Conservation (phyloP, 2,329 filamentous ascomycete species). For the Colletotrichum liriopes region DNA sequence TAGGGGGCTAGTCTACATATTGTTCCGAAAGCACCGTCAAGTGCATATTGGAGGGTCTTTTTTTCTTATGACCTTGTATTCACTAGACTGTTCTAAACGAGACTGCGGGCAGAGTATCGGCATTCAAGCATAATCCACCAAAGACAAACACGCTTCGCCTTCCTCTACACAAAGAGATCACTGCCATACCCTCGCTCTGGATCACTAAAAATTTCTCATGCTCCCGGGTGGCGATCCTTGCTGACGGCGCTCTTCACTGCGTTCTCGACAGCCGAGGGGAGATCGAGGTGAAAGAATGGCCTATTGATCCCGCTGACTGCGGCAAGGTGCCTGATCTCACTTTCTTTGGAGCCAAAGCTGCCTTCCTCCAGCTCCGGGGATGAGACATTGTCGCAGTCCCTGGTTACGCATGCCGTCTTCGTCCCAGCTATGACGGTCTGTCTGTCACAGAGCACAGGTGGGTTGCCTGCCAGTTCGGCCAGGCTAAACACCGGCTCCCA, state of each 20-base stretch:
- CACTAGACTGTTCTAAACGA: neutral
- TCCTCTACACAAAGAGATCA: neutral
- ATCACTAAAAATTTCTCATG: neutral
- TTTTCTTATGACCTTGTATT: neutral
- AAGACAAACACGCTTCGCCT: neutral
- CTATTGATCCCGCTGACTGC: slow-evolving; percentile 59
- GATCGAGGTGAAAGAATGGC: slow-evolving; percentile 65
- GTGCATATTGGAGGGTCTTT: neutral
- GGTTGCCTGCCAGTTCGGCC: slow-evolving; percentile 42
- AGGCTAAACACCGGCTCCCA: slow-evolving; percentile 44
- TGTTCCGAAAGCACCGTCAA: neutral
- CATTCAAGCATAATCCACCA: neutral
- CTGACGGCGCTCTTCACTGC: slow-evolving; percentile 46
- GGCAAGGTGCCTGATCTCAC: slow-evolving; percentile 2
- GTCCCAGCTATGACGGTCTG: accelerated
- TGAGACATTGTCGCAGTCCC: neutral
- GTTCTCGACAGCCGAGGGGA: slow-evolving; percentile 59
- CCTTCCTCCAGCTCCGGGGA: slow-evolving; percentile 19
- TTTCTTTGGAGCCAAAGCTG: neutral
- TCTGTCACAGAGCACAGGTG: slow-evolving; percentile 2
- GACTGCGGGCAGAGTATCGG: neutral
- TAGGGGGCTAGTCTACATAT: too few relatives aligned
- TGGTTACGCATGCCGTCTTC: neutral
- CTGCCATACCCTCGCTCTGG: neutral
- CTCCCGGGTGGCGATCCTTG: neutral